Conservation (phyloP, 352 stramenopile genomes). For the Globisporangium okanoganense region DNA sequence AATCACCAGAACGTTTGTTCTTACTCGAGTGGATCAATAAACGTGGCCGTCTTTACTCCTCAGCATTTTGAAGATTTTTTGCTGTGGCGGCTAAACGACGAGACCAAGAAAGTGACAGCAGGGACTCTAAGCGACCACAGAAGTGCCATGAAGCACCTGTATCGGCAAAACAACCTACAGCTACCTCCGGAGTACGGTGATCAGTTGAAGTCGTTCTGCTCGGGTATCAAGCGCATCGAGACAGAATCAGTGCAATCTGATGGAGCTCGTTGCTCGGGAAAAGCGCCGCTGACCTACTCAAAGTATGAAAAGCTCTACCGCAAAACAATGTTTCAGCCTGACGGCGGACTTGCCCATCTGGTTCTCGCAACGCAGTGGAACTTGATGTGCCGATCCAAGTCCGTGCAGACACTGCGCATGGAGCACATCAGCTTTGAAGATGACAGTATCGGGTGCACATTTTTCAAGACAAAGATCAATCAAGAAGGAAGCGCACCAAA, state of each 20-base stretch:
- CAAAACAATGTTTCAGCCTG: not conserved
- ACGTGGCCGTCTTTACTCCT: no score
- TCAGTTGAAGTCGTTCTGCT: not conserved
- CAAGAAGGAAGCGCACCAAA: slow-evolving; percentile 1
- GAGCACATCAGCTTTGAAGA: not conserved
- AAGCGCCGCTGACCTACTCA: not conserved
- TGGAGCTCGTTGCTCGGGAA: not conserved
- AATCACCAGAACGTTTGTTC: no score
- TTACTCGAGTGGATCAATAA: no score
- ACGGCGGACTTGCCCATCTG: not conserved
- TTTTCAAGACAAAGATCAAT: not conserved
- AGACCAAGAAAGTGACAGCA: no score
- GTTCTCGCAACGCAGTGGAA: not conserved
- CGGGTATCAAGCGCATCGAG: not conserved
- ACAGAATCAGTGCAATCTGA: not conserved
- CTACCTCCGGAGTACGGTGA: not conserved
- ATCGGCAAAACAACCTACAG: not conserved
- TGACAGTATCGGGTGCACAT: not conserved
- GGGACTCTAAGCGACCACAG: not conserved
- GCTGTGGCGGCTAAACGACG: no score
- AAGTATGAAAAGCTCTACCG: not conserved
- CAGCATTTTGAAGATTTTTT: no score
- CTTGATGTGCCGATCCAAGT: not conserved
- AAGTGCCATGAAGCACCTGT: not conserved
- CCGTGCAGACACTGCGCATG: not conserved